Percentiles rank a stretch among this genome's conserved stretches.
phyloP scores from a whole-genome alignment of 1,284 basidiomycete species.

The Fomitopsis schrenkii region DNA sequence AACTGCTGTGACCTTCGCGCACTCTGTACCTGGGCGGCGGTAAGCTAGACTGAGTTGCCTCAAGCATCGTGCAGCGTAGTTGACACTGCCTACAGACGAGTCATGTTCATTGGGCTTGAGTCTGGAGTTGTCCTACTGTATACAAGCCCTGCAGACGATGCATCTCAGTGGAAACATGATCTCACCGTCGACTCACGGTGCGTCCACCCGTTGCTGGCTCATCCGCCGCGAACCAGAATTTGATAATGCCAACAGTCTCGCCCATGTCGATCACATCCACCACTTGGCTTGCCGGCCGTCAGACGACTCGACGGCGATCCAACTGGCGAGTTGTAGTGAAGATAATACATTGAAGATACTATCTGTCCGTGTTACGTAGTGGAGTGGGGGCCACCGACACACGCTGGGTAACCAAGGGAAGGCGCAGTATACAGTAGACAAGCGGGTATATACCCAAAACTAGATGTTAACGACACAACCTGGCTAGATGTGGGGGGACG shows the following conservation, averaged over 20 bases:
- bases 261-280: constrained; percentile 68
- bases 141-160: constrained; percentile 27
- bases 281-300: constrained; percentile 62
- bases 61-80: not conserved
- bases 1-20: constrained; percentile 67
- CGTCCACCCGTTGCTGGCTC: constrained; percentile 12
- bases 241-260: constrained; percentile 36
- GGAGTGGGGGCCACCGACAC: constrained; percentile 34
- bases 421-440: constrained; percentile 63
- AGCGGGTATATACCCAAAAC: constrained; percentile 41
- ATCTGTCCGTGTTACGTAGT: constrained; percentile 41
- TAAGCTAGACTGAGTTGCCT: constrained; percentile 20
- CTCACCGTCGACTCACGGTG: constrained; percentile 47
- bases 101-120: constrained; percentile 69
- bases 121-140: constrained; percentile 64
- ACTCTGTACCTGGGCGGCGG: constrained; percentile 35
- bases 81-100: constrained; percentile 36
- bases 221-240: not conserved
- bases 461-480: constrained; percentile 67
- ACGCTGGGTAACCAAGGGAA: constrained; percentile 39
- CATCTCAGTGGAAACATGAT: constrained; percentile 46
- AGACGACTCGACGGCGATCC: constrained; percentile 15
- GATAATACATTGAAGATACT: constrained; percentile 77
- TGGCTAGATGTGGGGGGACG: constrained; percentile 41
- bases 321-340: constrained; percentile 64